Percentiles rank a stretch among this genome's conserved stretches.
phyloP scores from a whole-genome alignment of 2,329 filamentous ascomycete species.

The Elsinoe ampelina region DNA sequence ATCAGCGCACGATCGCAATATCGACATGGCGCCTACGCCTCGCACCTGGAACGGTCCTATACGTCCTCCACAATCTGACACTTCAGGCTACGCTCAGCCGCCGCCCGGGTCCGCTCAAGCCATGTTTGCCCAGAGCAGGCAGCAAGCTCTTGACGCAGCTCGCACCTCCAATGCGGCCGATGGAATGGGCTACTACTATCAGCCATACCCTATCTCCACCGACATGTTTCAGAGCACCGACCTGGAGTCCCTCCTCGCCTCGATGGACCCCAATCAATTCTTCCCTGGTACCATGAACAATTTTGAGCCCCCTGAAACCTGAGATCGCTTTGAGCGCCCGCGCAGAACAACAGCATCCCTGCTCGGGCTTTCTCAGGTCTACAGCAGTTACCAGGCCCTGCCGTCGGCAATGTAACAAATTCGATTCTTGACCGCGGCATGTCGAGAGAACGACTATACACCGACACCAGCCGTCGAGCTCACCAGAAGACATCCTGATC shows the following conservation, averaged over 20 bases:
- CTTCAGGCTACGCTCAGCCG: background rate
- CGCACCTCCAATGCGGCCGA: background rate
- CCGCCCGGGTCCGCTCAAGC: background rate
- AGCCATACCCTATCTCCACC: background rate
- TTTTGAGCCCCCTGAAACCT: background rate
- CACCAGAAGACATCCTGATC: constrained; percentile 10
- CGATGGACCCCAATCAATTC: background rate
- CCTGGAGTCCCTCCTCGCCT: background rate
- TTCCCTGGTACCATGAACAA: background rate
- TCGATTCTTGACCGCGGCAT: no score
- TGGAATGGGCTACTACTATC: constrained; percentile 3
- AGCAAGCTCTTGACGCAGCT: background rate
- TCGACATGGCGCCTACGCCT: background rate
- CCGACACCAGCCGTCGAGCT: no score
- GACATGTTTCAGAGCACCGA: constrained; percentile 12
- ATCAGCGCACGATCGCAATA: background rate
- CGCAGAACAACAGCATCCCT: no score
- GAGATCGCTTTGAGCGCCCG: background rate
- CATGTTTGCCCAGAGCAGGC: background rate
- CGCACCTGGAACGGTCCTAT: background rate
- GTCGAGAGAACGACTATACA: no score
- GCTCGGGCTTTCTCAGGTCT: no score
- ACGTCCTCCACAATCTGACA: background rate
- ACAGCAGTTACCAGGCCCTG: no score
- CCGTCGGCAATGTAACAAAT: no score